Evolutionary conservation across 305 asterid species (phyloP).

Genomic region (Fraxinus angustifolia): DNA sequence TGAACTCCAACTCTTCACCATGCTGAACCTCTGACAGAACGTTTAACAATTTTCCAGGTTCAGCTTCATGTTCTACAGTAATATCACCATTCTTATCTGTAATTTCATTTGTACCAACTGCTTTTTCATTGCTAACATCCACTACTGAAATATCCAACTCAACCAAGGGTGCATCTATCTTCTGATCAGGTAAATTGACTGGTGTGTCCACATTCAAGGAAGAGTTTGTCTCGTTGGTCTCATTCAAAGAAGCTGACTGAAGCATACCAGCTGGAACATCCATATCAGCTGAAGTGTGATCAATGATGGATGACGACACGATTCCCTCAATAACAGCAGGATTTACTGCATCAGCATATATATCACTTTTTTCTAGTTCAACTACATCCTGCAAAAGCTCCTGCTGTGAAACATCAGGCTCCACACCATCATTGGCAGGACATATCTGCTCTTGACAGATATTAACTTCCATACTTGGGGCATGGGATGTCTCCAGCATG

Average conservation of each 20-base stretch:
- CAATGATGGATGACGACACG: constrained; percentile 21
- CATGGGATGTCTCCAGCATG: constrained; percentile 33
- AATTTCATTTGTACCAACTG: constrained; percentile 31
- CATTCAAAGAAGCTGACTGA: constrained; percentile 27
- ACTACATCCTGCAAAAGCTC: constrained; percentile 35
- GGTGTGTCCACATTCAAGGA: constrained; percentile 24
- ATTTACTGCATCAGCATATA: constrained; percentile 28
- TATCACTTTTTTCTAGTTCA: constrained; percentile 32
- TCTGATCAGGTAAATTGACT: constrained; percentile 30
- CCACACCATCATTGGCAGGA: constrained; percentile 26
- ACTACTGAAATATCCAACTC: constrained; percentile 32
- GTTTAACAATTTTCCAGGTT: constrained; percentile 31
- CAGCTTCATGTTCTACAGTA: constrained; percentile 36
- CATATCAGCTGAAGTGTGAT: constrained; percentile 32
- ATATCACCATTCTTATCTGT: constrained; percentile 33
- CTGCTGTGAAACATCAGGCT: constrained; percentile 25
- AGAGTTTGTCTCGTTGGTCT: constrained; percentile 26
- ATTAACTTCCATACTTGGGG: constrained; percentile 25
- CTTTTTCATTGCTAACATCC: constrained; percentile 34
- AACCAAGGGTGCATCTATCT: constrained; percentile 26
- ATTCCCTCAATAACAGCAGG: constrained; percentile 23
- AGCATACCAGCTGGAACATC: constrained; percentile 29
- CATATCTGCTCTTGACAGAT: constrained; percentile 26
- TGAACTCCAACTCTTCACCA: constrained; percentile 33
- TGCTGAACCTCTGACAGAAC: constrained; percentile 31